Evolutionary conservation across 1,139 yeast species (phyloP).

Genomic region (Pneumocystis sp.): DNA sequence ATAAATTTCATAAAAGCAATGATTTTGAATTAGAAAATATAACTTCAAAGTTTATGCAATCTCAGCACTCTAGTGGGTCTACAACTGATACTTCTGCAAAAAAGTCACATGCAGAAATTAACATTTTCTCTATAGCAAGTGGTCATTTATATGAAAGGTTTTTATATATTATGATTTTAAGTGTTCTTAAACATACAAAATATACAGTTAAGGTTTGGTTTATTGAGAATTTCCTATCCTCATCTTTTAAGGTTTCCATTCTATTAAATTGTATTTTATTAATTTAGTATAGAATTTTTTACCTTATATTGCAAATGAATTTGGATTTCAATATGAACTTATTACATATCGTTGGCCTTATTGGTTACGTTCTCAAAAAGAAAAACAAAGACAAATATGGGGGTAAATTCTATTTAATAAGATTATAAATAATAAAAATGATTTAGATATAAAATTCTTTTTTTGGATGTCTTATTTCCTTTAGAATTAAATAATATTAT

Average conservation of each 20-base stretch:
- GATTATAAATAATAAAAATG: background rate
- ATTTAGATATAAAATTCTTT: conserved; percentile 49
- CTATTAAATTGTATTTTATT: background rate
- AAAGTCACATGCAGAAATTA: conserved; percentile 42
- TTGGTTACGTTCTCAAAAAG: conserved; percentile 69
- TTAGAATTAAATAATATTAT: conserved; percentile 56
- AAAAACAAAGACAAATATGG: conserved; percentile 68
- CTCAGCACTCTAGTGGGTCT: background rate
- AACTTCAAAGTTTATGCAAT: conserved; percentile 4
- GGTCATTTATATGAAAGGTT: conserved; percentile 66
- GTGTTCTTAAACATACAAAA: conserved; percentile 49
- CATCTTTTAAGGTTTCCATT: conserved; percentile 35
- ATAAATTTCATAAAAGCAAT: conserved; percentile 5
- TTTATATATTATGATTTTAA: conserved; percentile 60
- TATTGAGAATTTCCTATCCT: conserved; percentile 62
- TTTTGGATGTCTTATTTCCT: conserved; percentile 78
- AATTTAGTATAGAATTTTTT: conserved; percentile 25
- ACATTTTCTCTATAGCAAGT: conserved; percentile 71
- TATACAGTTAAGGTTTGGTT: conserved; percentile 74
- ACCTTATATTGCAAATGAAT: conserved; percentile 45
- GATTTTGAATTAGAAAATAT: conserved; percentile 2
- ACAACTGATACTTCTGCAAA: background rate
- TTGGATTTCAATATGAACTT: conserved; percentile 52
- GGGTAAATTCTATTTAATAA: conserved; percentile 26
- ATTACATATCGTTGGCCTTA: conserved; percentile 82